Base-by-base conservation (phyloP, 1,139 yeast species). In the Nakaseomyces bracarensis region DNA sequence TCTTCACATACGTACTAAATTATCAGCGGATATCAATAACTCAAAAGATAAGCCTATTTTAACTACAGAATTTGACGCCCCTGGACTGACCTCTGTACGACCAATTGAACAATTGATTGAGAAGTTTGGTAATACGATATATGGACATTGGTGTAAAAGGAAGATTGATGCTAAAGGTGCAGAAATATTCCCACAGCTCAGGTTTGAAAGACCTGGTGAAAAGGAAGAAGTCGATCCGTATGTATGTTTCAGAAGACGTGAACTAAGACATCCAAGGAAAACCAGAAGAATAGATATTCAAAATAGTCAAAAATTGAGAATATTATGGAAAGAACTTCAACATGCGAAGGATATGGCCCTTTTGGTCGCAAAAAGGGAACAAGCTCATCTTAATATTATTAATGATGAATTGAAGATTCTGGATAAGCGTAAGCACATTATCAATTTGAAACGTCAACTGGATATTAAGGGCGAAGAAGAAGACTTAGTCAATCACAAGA, bases 171-270 rank as follows among this genome's bases (percentile, higher is more conserved):
- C 87, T 45, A 67, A 70, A 25, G 97, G 97, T 23, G 75, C 75
- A 53, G 63, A 82, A 9, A 74, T 93, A 31, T 75, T 77, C 53
- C 95, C 97, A 1, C 64, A 71, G 8, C 68, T 93, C 39, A 83
- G 81, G 60, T 87, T 84, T 58, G 97, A 89, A 64, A 93, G 85
- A 54, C 86, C 85, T 15, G 77, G 76, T 44, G 95, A 87, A 50
- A 84, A 84, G 54, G 96, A 89, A 56, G 98, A 91, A 57, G 77
- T 75, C 47, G 97, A 91, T 63, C 97, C 99, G 1, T 91, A 93
- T 63, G 82, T 87, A 36, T 86, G 96, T 67, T 91, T 93, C 68
- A 77, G 99, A 58, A 79, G 96, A 55, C 82, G 99, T 63, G 98
- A 89, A 58, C 82, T 87, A 52, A 78, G 98, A 50, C 96, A 85